Conservation (phyloP, 2,329 filamentous ascomycete genomes). For the Penicillium palitans region DNA sequence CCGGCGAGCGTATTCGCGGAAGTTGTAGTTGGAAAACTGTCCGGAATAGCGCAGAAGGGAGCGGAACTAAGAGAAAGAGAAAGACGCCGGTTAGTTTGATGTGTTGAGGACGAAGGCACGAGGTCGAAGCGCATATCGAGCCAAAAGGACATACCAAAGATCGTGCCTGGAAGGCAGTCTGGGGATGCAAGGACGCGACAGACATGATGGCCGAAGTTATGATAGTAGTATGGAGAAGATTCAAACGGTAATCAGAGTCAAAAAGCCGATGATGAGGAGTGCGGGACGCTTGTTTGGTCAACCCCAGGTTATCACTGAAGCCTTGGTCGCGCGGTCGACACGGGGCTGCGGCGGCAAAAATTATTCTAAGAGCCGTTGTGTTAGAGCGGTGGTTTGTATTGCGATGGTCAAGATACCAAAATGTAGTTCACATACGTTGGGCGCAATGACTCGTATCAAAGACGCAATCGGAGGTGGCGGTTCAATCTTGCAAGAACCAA, state of each 20-base stretch:
- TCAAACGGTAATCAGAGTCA: not conserved
- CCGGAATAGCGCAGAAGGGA: constrained; percentile 81
- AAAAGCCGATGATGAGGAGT: not conserved
- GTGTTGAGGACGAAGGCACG: not conserved
- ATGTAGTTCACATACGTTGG: constrained; percentile 3
- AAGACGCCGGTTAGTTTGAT: not conserved
- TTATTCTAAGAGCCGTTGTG: not conserved
- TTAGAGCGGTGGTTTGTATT: not conserved
- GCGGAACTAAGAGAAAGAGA: constrained; percentile 66
- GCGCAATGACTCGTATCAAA: constrained; percentile 7
- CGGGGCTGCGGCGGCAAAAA: not conserved
- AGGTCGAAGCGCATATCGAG: not conserved
- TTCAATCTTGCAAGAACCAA: constrained; percentile 6
- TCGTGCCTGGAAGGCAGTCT: constrained; percentile 50
- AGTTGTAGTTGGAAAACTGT: constrained; percentile 94
- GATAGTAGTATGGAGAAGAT: constrained; percentile 6
- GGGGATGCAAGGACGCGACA: constrained; percentile 42
- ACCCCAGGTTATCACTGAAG: constrained; percentile 4
- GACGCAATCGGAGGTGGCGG: constrained; percentile 20
- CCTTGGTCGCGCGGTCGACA: not conserved
- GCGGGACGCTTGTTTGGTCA: not conserved
- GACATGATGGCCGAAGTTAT: constrained; percentile 41
- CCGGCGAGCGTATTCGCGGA: constrained; percentile 92
- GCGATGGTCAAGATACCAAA: not conserved
- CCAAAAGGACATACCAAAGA: constrained; percentile 43